Evolutionary conservation across 2,329 filamentous ascomycete species (phyloP).

Genomic region (Raffaelea albimanens): DNA sequence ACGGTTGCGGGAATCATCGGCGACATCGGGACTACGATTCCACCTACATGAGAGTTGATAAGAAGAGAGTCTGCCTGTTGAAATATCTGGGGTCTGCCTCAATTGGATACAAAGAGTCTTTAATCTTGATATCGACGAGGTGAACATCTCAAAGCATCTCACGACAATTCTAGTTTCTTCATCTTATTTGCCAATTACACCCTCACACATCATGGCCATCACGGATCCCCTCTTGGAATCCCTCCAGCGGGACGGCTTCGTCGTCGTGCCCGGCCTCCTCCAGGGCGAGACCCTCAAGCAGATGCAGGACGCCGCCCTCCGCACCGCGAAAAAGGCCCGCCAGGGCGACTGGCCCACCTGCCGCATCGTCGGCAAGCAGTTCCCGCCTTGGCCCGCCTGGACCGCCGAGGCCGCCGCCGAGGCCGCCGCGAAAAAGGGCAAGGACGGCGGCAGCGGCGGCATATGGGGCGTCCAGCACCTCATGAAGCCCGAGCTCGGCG

Average conservation of each 20-base stretch:
- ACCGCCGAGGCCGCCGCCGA: conserved; percentile 35
- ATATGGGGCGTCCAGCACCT: conserved; percentile 91
- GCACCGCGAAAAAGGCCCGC: conserved; percentile 53
- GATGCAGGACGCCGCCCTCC: conserved; percentile 50
- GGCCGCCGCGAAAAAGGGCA: not conserved
- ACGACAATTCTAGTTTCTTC: too few species aligned
- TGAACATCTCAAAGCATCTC: too few species aligned
- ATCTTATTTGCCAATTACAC: not conserved
- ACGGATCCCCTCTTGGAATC: conserved; percentile 30
- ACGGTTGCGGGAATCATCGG: too few species aligned
- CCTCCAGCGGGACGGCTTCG: conserved; percentile 66
- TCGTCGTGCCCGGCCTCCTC: conserved; percentile 59
- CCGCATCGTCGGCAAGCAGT: conserved; percentile 80
- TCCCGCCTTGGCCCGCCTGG: conserved; percentile 67
- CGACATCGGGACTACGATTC: too few species aligned
- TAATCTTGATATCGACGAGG: too few species aligned
- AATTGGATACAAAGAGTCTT: too few species aligned
- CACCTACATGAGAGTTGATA: too few species aligned
- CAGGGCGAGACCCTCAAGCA: conserved; percentile 37
- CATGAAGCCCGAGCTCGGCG: conserved; percentile 58
- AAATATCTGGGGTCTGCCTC: too few species aligned
- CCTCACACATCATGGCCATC: not conserved
- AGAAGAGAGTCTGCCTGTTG: too few species aligned
- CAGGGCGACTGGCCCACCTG: conserved; percentile 71
- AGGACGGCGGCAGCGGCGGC: conserved; percentile 27